phyloP scores from a whole-genome alignment of 2,329 filamentous ascomycete genomes.

The Tolypocladium album region DNA sequence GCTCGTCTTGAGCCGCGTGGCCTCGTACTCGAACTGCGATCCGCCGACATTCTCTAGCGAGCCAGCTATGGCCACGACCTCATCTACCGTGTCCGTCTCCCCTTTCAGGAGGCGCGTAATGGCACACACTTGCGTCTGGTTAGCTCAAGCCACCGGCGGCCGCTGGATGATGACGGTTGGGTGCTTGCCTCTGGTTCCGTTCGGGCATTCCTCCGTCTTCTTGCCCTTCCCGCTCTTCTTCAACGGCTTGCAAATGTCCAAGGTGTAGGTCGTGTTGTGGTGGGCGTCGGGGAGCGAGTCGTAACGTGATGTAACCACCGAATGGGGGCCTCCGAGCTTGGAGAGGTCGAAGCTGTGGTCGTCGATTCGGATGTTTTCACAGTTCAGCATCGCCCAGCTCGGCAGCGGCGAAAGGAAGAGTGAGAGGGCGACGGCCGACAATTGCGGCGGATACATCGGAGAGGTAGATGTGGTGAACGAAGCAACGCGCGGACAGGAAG shows the following conservation, averaged over 20 bases:
- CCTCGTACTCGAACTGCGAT: constrained; percentile 50
- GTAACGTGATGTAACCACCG: constrained; percentile 49
- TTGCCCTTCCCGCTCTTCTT: constrained; percentile 46
- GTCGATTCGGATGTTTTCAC: constrained; percentile 49
- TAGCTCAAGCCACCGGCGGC: background rate
- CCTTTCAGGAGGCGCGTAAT: constrained; percentile 50
- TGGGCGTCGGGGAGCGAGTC: constrained; percentile 38
- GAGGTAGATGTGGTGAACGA: background rate
- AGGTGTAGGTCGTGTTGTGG: constrained; percentile 66
- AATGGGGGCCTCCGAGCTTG: constrained; percentile 55
- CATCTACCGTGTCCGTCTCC: constrained; percentile 35
- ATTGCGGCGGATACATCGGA: constrained; percentile 29
- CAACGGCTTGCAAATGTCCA: constrained; percentile 65
- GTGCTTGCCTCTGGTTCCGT: constrained; percentile 53
- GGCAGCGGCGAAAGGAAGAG: constrained; percentile 25
- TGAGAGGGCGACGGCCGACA: constrained; percentile 24
- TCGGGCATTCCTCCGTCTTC: constrained; percentile 52
- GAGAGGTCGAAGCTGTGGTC: constrained; percentile 53
- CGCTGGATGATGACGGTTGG: background rate
- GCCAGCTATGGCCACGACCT: constrained; percentile 65
- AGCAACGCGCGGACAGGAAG: background rate
- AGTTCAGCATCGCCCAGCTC: constrained; percentile 43
- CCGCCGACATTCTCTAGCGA: constrained; percentile 51
- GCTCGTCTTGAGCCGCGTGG: constrained; percentile 54
- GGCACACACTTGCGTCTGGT: constrained; percentile 52